A percentile compares a stretch with the other conserved stretches of the same genome.
Conservation (phyloP, 768 basidiomycete genomes). For the Naganishia randhawae region DNA sequence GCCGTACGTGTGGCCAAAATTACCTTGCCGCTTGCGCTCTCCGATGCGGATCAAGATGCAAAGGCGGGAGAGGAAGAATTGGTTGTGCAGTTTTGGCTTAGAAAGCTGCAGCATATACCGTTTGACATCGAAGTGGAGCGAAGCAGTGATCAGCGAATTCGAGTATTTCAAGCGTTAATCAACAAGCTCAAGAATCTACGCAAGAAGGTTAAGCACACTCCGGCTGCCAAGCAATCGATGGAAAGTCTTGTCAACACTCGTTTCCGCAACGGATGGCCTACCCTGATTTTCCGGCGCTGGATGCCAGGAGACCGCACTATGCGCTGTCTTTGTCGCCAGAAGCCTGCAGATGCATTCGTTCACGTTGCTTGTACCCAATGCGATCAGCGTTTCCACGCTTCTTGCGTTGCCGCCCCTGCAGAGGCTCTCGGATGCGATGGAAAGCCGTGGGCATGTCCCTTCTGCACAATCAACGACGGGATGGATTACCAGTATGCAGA, state of each 20-base stretch:
- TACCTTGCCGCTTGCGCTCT: slow-evolving; percentile 34
- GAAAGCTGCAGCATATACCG: slow-evolving; percentile 23
- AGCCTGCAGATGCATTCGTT: slow-evolving; percentile 28
- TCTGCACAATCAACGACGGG: slow-evolving; percentile 42
- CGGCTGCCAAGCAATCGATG: slow-evolving; percentile 22
- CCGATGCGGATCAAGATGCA: slow-evolving; percentile 36
- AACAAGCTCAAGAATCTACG: slow-evolving; percentile 32
- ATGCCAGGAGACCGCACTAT: slow-evolving; percentile 34
- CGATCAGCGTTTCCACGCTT: slow-evolving; percentile 41
- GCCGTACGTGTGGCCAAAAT: slow-evolving; percentile 32
- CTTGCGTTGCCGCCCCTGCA: slow-evolving; percentile 38
- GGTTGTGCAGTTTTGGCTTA: slow-evolving; percentile 25
- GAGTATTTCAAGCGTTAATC: slow-evolving; percentile 30
- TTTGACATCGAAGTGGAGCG: slow-evolving; percentile 18
- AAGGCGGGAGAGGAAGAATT: slow-evolving; percentile 14
- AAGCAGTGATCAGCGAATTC: neutral
- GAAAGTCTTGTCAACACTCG: slow-evolving; percentile 24
- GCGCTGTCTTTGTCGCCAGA: slow-evolving; percentile 32
- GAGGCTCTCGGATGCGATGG: slow-evolving; percentile 26
- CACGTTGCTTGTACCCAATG: slow-evolving; percentile 37
- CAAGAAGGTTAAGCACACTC: slow-evolving; percentile 6
- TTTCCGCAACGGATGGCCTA: slow-evolving; percentile 30
- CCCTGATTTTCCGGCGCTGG: slow-evolving; percentile 34
- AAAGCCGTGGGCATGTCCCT: slow-evolving; percentile 44
- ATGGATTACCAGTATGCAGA: slow-evolving; percentile 35